Base-by-base conservation (phyloP, 345 rosid species). In the Eucalyptus tenuipes region DNA sequence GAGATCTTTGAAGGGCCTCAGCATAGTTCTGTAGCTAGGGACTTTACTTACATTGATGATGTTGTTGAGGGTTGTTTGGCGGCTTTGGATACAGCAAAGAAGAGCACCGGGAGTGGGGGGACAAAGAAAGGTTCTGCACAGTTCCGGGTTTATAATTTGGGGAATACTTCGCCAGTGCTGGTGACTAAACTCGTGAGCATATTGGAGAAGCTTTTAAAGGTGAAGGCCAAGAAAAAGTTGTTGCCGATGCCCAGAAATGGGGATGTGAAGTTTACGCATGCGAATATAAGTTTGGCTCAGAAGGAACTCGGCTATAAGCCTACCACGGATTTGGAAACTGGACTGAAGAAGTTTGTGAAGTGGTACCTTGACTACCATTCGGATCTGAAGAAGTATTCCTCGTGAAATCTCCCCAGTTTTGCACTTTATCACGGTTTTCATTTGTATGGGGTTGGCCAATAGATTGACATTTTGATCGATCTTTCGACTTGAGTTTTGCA, bases 21-120 rank as follows among this genome's bases (percentile, higher is more conserved):
- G 89, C 91, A 90, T 89, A 94, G 94, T 88, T 92, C 94, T 89
- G 95, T 95, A 18, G 94, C 95, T 85, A 92, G 97, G 66, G 98
- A 95, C 86, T 95, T 95, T 57, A 94, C 96, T 86, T 94, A 94
- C 85, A 94, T 94, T 91, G 96, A 94, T 91, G 96, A 95, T 88
- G 92, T 95, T n/a, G 96, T 96, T 13, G 92, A 90, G 88, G 97
- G 98, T 3, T 94, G 97, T 88, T 90, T 95, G 88, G 93, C 91
- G 44, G 94, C 96, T 6, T 86, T 95, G 87, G 98, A 96, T 88
- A 94, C 96, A 6, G 95, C 97, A 18, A 91, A 92, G 90, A 93
- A 95, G 92, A 95, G 97, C 90, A 94, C 96, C 7, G 97, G 97
- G 68, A 93, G 94, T 89, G 96, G 95, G 55, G 97, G 97, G n/a